Conservation (phyloP, 495 filamentous ascomycete genomes). For the Pyrenopolyporus hunteri region DNA sequence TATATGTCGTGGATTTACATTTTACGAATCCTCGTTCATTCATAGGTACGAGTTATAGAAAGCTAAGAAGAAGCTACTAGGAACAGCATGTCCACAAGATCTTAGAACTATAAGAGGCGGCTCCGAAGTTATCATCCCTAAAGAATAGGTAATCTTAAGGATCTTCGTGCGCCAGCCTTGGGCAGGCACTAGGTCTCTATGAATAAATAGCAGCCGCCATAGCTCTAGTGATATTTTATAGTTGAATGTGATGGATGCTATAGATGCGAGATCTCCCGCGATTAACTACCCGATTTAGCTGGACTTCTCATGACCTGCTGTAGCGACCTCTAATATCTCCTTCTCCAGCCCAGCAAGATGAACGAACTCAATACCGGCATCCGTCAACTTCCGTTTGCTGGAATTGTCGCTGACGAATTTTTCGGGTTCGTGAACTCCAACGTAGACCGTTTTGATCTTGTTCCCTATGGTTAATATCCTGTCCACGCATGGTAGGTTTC, state of each 20-base stretch:
- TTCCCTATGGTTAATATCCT: constrained; percentile 71
- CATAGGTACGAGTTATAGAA: too few relatives aligned
- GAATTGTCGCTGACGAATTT: constrained; percentile 85
- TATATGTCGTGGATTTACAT: too few relatives aligned
- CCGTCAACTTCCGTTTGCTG: constrained; percentile 70
- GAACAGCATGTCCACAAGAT: too few relatives aligned
- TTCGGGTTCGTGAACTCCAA: constrained; percentile 86
- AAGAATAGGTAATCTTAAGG: too few relatives aligned
- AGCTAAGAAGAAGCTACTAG: too few relatives aligned
- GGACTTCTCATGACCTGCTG: constrained; percentile 71
- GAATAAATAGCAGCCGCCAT: too few relatives aligned
- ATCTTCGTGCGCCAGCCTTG: too few relatives aligned
- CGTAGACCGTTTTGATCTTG: constrained; percentile 76
- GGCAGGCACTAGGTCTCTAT: too few relatives aligned
- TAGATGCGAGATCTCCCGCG: not conserved
- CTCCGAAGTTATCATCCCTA: too few relatives aligned
- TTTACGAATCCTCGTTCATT: too few relatives aligned
- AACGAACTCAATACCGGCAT: constrained; percentile 75
- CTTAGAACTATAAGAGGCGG: too few relatives aligned
- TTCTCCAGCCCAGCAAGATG: constrained; percentile 77
- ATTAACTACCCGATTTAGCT: not conserved
- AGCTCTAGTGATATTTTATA: too few relatives aligned
- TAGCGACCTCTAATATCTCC: constrained; percentile 81
- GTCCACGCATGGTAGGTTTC: constrained; percentile 82
- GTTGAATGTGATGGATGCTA: not conserved